phyloP scores from a whole-genome alignment of 805 yeast species.

The Cyberlindnera americana region DNA sequence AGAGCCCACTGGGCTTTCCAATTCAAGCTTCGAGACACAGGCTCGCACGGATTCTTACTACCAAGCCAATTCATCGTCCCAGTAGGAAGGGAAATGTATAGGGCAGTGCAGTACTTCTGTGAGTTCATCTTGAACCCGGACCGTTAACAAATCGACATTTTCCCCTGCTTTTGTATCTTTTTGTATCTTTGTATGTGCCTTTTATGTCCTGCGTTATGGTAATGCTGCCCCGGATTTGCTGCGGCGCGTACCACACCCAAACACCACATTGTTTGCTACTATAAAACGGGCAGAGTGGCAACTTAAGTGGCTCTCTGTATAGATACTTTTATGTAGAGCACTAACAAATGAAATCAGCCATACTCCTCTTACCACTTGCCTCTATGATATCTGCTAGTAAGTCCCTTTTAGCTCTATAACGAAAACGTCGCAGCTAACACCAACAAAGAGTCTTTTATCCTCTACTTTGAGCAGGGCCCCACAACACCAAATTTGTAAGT shows the following conservation, averaged over 20 bases:
- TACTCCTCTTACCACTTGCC: not conserved
- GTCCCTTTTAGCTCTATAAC: too few relatives aligned
- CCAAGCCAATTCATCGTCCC: slow-evolving; percentile 69
- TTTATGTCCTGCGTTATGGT: not conserved
- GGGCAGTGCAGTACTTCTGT: slow-evolving; percentile 65
- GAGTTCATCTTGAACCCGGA: slow-evolving; percentile 43
- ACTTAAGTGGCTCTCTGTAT: too few relatives aligned
- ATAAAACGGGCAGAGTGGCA: too few relatives aligned
- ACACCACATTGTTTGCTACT: too few relatives aligned
- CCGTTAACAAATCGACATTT: slow-evolving; percentile 14
- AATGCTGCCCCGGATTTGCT: not conserved
- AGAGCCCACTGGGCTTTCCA: slow-evolving; percentile 84
- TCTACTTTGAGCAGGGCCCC: slow-evolving; percentile 28
- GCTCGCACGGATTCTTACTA: slow-evolving; percentile 76
- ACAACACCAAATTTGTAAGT: slow-evolving; percentile 27
- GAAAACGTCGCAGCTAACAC: too few relatives aligned
- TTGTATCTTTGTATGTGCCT: too few relatives aligned
- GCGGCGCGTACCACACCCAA: not conserved
- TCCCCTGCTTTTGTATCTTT: not conserved
- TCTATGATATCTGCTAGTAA: slow-evolving; percentile 6
- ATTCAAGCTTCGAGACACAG: slow-evolving; percentile 75
- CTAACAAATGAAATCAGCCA: not conserved
- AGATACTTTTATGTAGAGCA: too few relatives aligned
- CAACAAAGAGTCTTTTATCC: slow-evolving; percentile 23
- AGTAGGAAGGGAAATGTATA: slow-evolving; percentile 71